Base-by-base conservation (phyloP, 495 filamentous ascomycete genomes). In the Lentithecium fluviatile region DNA sequence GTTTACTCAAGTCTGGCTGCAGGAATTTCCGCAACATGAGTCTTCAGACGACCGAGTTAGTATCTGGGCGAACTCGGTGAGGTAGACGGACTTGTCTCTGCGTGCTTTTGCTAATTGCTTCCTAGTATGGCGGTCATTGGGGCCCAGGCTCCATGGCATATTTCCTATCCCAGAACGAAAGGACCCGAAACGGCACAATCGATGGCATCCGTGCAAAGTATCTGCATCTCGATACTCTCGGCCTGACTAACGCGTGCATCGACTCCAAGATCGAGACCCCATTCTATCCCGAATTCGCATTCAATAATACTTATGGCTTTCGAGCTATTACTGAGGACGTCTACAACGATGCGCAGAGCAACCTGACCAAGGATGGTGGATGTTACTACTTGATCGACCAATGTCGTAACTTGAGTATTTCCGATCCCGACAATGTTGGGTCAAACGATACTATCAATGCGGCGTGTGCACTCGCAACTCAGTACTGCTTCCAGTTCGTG, bases 121-220 rank as follows among this genome's bases (percentile, higher is more conserved):
- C 1, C n/a, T 19, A 62, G 59, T 62, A 62, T 34, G 60, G 53
- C n/a, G 60, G 60, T 4, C 54, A 58, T 26, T 64, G 52, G 51
- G 54, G 24, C 12, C 53, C 54, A 36, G 45, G 55, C 13, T 15
- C 34, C 15, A 52, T 58, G 38, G 45, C 55, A 6, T 88, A 82
- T 64, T 82, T 88, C 63, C 80, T 86, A 59, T 68, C 79, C 52
- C 85, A 88, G 68, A 90, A 90, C 53, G 73, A 75, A 61, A 71
- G 82, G 76, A 58, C 58, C 4, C 17, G n/a, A 12, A 58, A 64
- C 42, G 53, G 60, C 19, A 58, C 60, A 10, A 74, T 57, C 11
- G 46, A 62, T 29, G 47, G 40, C 17, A 36, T 37, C 7, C 10
- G 26, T 26, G 56, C 48, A 48, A 49, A 45, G 42, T 23, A 12